Percentiles rank a stretch among this genome's conserved stretches.
These are phyloP conservation scores for Dissophora globulifera DNA, from an alignment of 192 early-diverging fungal genomes.

Conservation along the genomic window DNA sequence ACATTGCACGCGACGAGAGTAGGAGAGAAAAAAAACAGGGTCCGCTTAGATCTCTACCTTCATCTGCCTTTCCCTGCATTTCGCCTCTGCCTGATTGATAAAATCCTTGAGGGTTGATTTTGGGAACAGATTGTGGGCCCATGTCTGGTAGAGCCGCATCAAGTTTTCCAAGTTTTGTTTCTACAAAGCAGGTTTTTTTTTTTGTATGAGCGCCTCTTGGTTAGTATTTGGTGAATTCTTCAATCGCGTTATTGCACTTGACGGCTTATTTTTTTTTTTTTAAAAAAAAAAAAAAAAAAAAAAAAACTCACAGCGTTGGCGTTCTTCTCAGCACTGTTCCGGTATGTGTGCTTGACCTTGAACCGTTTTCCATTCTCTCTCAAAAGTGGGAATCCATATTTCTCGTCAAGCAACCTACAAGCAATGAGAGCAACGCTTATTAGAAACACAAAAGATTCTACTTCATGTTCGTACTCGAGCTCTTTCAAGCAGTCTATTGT, in stretches of 20 bases:
- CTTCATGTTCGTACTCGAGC: too few relatives aligned
- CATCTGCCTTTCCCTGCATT: constrained; percentile 38
- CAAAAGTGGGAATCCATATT: constrained; percentile 30
- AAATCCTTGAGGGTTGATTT: constrained; percentile 41
- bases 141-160: constrained; percentile 47
- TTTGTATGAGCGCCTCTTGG: too few relatives aligned
- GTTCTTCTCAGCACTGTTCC: constrained; percentile 29
- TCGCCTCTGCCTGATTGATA: constrained; percentile 25
- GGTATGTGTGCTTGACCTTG: constrained; percentile 39
- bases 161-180: constrained; percentile 36
- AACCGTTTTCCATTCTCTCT: constrained; percentile 24
- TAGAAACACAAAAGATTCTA: too few relatives aligned
- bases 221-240: too few relatives aligned
- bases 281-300: too few relatives aligned
- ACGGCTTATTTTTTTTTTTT: not conserved
- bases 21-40: too few relatives aligned
- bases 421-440: constrained; percentile 5
- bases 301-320: constrained; percentile 23
- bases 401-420: constrained; percentile 21
- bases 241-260: too few relatives aligned
- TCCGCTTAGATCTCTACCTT: too few relatives aligned
- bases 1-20: too few relatives aligned
- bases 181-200: constrained; percentile 11
- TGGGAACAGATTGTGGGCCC: constrained; percentile 48
- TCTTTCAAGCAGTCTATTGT: too few relatives aligned